Conservation (phyloP, 2,329 filamentous ascomycete species). For the Macrophomina tecta region DNA sequence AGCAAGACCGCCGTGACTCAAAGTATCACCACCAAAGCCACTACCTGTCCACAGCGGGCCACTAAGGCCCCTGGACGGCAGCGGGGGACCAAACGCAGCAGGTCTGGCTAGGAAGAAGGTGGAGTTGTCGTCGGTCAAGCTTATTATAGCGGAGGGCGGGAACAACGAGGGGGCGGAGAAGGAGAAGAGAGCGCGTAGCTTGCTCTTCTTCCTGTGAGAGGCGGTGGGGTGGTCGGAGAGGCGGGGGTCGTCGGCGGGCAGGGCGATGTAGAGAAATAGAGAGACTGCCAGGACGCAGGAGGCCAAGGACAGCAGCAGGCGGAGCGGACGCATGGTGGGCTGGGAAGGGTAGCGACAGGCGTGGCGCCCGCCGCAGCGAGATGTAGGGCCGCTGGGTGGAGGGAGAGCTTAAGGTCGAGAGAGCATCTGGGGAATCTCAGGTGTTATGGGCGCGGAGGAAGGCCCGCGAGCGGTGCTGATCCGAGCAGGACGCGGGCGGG, state of each 20-base stretch:
- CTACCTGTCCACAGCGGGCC: slow-evolving; percentile 93
- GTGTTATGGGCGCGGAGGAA: slow-evolving; percentile 15
- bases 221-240: slow-evolving; percentile 28
- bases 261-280: slow-evolving; percentile 50
- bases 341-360: slow-evolving; percentile 16
- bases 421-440: slow-evolving; percentile 26
- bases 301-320: slow-evolving; percentile 51
- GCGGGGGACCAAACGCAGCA: slow-evolving; percentile 85
- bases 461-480: slow-evolving; percentile 10
- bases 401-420: slow-evolving; percentile 11
- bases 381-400: slow-evolving; percentile 15
- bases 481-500: slow-evolving; percentile 14
- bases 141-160: slow-evolving; percentile 93
- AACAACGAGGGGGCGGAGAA: slow-evolving; percentile 77
- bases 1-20: slow-evolving; percentile 62
- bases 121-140: slow-evolving; percentile 95
- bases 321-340: slow-evolving; percentile 45
- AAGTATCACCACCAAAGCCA: slow-evolving; percentile 81
- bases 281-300: slow-evolving; percentile 51
- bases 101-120: slow-evolving; percentile 94
- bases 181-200: slow-evolving; percentile 52
- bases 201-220: slow-evolving; percentile 39
- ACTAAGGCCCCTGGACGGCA: slow-evolving; percentile 78
- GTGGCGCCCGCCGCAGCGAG: slow-evolving; percentile 12
- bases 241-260: slow-evolving; percentile 32